Conservation (phyloP, 2,329 filamentous ascomycete genomes). For the Xylaria polymorpha region DNA sequence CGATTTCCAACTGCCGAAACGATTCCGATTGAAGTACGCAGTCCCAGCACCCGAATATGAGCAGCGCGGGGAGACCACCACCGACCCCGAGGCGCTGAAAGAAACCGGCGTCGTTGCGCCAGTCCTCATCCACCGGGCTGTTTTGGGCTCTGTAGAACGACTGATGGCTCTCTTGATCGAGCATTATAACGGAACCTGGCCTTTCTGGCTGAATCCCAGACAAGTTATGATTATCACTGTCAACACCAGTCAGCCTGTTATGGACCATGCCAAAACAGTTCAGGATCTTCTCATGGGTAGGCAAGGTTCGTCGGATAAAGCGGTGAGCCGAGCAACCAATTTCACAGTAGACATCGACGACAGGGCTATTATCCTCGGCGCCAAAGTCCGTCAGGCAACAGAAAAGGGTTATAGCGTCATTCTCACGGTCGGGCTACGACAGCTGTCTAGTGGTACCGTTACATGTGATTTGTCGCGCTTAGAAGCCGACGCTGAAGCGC, state of each 20-base stretch:
- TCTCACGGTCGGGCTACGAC: constrained; percentile 75
- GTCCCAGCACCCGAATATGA: constrained; percentile 74
- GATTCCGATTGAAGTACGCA: constrained; percentile 81
- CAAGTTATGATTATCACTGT: constrained; percentile 81
- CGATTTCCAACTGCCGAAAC: constrained; percentile 87
- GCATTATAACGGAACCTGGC: constrained; percentile 82
- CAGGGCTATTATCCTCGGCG: constrained; percentile 70
- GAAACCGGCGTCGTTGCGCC: constrained; percentile 72
- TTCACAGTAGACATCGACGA: constrained; percentile 78
- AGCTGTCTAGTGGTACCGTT: constrained; percentile 69
- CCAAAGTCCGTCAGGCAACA: constrained; percentile 80
- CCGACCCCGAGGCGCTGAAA: constrained; percentile 60
- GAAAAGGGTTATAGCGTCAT: constrained; percentile 78
- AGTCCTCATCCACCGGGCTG: constrained; percentile 86
- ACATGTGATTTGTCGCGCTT: constrained; percentile 58
- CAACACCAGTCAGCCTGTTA: constrained; percentile 68
- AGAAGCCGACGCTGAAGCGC: constrained; percentile 29
- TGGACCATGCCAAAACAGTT: constrained; percentile 61
- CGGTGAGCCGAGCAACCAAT: constrained; percentile 66
- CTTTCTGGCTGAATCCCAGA: constrained; percentile 87
- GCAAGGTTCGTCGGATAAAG: constrained; percentile 49
- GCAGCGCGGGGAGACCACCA: constrained; percentile 61
- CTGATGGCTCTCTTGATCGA: constrained; percentile 89
- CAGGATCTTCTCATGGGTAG: constrained; percentile 65
- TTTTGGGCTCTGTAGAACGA: constrained; percentile 85